Evolutionary conservation across 192 early-diverging fungal genomes (phyloP), one percentile per base, ranked within the genome.

Genomic region (Entomortierella beljakovae): DNA sequence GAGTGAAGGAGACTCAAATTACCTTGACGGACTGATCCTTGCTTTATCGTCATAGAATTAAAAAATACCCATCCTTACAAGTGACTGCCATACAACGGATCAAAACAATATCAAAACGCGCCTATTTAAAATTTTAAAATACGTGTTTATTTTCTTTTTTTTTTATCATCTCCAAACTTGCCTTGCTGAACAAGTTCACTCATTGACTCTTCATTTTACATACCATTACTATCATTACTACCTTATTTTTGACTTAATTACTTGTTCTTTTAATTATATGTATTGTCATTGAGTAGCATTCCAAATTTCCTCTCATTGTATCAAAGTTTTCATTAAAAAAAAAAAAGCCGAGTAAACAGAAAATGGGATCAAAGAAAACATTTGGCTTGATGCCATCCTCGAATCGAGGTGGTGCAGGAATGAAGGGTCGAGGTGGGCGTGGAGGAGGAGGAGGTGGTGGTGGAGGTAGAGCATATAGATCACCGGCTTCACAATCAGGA

Each of bases 331-430:
- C n/a, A n/a, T n/a, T n/a, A n/a, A n/a, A n/a, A n/a, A n/a, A n/a
- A n/a, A n/a, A n/a, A n/a, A n/a, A n/a, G n/a, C n/a, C n/a, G 9
- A 54, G 29, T 28, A 28, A 54, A 1, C 16, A 54, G 0, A 3
- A 28, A 57, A 76, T 76, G 72, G 72, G 64, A 61, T 61, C 62
- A 33, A 79, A 79, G 29, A 65, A 67, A 40, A 79, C 75, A 16
- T 79, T 79, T 33, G 75, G 75, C 48, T 57, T 79, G 16, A 65
- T 79, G 68, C 75, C 75, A 9, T 48, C 64, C n/a, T 74, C 71
- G 13, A 34, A 11, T 50, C 71, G 64, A 57, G 62, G 70, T 37
- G 70, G 70, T n/a, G 49, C 56, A 58, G n/a, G n/a, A n/a, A n/a
- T n/a, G n/a, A n/a, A n/a, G n/a, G n/a, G 15, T 33, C 58, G 64